These are phyloP conservation scores for Aquilaria yunnanensis DNA, from an alignment of 345 rosid genomes.

Conservation along the genomic window DNA sequence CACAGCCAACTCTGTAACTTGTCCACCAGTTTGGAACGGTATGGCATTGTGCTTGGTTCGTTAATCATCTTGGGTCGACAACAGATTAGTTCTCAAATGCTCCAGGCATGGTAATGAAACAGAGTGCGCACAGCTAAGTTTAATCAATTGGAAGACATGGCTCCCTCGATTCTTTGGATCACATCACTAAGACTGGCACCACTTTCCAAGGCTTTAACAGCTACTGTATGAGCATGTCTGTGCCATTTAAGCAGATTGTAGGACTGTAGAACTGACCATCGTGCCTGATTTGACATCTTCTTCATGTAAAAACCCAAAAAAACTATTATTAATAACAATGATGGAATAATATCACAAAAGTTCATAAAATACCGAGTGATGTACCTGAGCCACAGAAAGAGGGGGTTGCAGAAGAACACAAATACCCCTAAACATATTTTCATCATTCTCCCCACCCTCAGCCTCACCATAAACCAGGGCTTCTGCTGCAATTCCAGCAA, in stretches of 20 bases:
- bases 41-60: too few species aligned
- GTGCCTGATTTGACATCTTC: slow-evolving; percentile 99
- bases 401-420: slow-evolving; percentile 81
- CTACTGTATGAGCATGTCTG: slow-evolving; percentile 64
- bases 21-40: too few species aligned
- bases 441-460: slow-evolving; percentile 97
- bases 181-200: slow-evolving; percentile 72
- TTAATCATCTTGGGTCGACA: too few species aligned
- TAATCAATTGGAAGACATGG: slow-evolving; percentile 46
- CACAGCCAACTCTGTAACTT: too few species aligned
- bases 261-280: slow-evolving; percentile 86
- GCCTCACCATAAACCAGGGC: slow-evolving; percentile 90
- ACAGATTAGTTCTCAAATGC: too few species aligned
- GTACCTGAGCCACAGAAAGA: slow-evolving; percentile 68
- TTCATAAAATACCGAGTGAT: background rate
- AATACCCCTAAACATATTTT: slow-evolving; percentile 84
- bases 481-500: slow-evolving; percentile 97
- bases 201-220: slow-evolving; percentile 75
- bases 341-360: slow-evolving; percentile 2
- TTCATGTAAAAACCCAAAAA: slow-evolving; percentile 1
- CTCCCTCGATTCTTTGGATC: slow-evolving; percentile 73
- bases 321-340: background rate
- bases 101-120: too few species aligned
- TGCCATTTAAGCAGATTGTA: slow-evolving; percentile 94
- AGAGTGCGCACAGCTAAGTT: background rate